Base-by-base conservation (phyloP, 2,329 filamentous ascomycete species). In the Sclerotinia glacialis region DNA sequence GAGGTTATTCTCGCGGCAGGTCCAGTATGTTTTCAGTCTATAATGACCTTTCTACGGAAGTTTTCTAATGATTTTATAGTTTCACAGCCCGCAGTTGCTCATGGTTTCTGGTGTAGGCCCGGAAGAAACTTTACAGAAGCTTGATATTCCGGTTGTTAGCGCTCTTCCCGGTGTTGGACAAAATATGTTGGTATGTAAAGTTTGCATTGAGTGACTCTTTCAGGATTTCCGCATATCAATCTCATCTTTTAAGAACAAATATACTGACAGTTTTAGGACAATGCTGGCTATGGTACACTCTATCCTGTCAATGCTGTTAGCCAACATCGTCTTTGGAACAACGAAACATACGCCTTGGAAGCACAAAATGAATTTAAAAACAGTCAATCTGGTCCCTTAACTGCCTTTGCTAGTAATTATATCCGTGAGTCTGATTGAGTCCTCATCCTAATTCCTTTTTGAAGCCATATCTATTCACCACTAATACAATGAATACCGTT, bases 161-260 rank as follows among this genome's bases (percentile, higher is more conserved):
- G 78, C 82, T 52, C 77, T 81, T 1, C 79, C 79, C 0, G 83
- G 82, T 1, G 83, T 85, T 1, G 84, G 83, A 5, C 77, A 83
- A 69, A 81, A 82, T 66, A 76, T 85, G 68, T 77, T 78, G 67
- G 83, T 46, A 44, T 44, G 55, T 59, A 44, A 46, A 16, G 16
- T 26, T 37, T 11, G 34, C 34, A 37, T 37, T 37, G 34, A 37
- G 34, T 23, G 26, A 44, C 21, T 44, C 21, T 26, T 31, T 14
- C 46, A 5, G n/a, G 14, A 23, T 44, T 14, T 31, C 28, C 16
- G 46, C 55, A 44, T 11, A 59, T 31, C 6, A 28, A 28, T 26
- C 23, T 14, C 34, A 37, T 37, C 8, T 37, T 37, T 37, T 37
- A 37, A 37, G 34, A 37, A 37, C 34, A 37, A 9, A 9, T 37